Base-by-base conservation (phyloP, 2,329 filamentous ascomycete species). In the Fusarium longipes region DNA sequence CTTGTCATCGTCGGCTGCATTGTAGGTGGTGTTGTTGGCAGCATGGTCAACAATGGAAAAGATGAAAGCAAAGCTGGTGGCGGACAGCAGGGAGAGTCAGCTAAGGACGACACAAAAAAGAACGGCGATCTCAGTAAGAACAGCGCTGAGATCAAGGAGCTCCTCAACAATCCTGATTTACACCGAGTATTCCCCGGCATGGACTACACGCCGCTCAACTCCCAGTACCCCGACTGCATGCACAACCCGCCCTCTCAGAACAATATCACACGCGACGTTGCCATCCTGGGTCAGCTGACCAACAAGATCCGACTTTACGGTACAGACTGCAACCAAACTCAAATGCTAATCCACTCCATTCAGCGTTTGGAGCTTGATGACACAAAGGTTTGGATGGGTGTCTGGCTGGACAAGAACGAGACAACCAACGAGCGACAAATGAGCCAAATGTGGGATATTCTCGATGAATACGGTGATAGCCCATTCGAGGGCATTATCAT, bases 271-370 rank as follows among this genome's bases (percentile, higher is more conserved):
- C 89, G 93, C 52, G 95, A 98, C 76, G 82, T 97, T 59, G 95
- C 96, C 2, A 90, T 97, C 11, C 87, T 98, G 50, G 93, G 92
- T 14, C 93, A 97, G 77, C 83, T 98, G 40, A 97, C 93, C 61
- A 94, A 97, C 76, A 90, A 89, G 5, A 87, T 98, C 45, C 90
- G 95, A 9, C 84, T 97, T 1, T 98, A 98, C 77, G 95, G 95
- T 48, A 98, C 93, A 14, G 95, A 98, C 80, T 98, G 95, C 84
- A 97, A 97, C 79, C 95, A 98, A 79, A 98, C 95, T 0, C 87
- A 97, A 78, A 96, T 98, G 91, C 87, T 96, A 1, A 82, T 98
- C 10, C 90, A 96, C 72, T 90, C 94, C 20, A 90, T 98, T 71
- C 84, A 92, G 57, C 85, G 85, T 49, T 84, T 98, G 14, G 84